Evolutionary conservation across 345 rosid genomes (phyloP).

Genomic region (Lepidium africanum): DNA sequence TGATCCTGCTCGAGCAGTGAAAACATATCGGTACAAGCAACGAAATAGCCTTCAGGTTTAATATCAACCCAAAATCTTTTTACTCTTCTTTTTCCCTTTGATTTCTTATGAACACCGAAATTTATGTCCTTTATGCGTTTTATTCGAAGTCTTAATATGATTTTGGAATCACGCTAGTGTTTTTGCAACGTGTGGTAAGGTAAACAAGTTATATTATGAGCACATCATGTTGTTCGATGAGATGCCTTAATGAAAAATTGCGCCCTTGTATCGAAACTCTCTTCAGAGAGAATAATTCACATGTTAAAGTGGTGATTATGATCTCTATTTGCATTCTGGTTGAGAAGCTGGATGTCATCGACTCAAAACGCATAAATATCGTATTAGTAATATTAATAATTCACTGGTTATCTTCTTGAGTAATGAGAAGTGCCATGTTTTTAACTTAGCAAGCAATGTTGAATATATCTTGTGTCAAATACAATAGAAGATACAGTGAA

Average conservation of each 20-base stretch:
- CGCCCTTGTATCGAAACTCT: background rate
- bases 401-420: background rate
- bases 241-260: conserved; percentile 14
- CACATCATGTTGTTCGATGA: conserved; percentile 25
- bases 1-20: background rate
- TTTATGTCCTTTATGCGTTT: background rate
- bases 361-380: background rate
- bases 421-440: background rate
- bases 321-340: background rate
- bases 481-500: conserved; percentile 50
- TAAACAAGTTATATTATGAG: too few species aligned
- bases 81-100: background rate
- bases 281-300: background rate
- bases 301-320: background rate
- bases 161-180: background rate
- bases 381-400: background rate
- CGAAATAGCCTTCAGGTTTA: conserved; percentile 10
- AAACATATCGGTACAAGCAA: background rate
- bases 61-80: background rate
- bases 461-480: background rate
- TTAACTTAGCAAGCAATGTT: background rate
- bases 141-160: background rate
- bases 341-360: background rate
- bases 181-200: background rate
- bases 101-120: background rate